Base-by-base conservation (phyloP, 495 filamentous ascomycete species). In the Lepidopterella palustris region DNA sequence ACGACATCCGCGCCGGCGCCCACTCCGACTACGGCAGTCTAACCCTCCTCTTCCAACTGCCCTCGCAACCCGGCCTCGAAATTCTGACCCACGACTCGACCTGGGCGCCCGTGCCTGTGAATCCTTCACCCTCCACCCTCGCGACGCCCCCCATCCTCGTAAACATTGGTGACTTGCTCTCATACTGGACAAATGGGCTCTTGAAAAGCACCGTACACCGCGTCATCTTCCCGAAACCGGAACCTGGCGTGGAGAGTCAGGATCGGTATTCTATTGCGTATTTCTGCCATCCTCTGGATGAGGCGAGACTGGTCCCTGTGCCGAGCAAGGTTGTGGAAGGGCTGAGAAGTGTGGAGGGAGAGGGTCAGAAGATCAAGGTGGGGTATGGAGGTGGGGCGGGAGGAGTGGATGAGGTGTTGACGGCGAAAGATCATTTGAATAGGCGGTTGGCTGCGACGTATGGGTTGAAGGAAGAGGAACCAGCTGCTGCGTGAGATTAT, bases 241-340 rank as follows among this genome's bases (percentile, higher is more conserved):
- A 67, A 5, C 75, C 75, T 15, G 39, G 31, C 35, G 1, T 42
- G 10, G 70, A 70, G 5, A 76, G 78, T 3, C 81, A 81, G 59
- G 90, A 96, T 71, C 74, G 92, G 55, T 97, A 96, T 71, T 90
- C 85, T 52, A 85, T 97, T 60, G 93, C 84, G 11, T 97, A 88
- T 67, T 97, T 97, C 68, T 95, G 90, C 63, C 92, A 97, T 73
- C 93, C 92, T 11, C 73, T 85, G 20, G 81, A 90, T 64, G 71
- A 77, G 0, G 88, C 84, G n/a, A 74, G 81, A 66, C 72, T 97
- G 59, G 82, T 80, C 31, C 64, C 84, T 5, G 86, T 97, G 61
- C 92, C 93, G 21, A 93, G 92, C 66, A 67, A 73, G 54, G 55
- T 79, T 21, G 80, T 90, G 3, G 63, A 57, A 51, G 69, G 64